Conservation (phyloP, 345 rosid species). For the Moringa oleifera region DNA sequence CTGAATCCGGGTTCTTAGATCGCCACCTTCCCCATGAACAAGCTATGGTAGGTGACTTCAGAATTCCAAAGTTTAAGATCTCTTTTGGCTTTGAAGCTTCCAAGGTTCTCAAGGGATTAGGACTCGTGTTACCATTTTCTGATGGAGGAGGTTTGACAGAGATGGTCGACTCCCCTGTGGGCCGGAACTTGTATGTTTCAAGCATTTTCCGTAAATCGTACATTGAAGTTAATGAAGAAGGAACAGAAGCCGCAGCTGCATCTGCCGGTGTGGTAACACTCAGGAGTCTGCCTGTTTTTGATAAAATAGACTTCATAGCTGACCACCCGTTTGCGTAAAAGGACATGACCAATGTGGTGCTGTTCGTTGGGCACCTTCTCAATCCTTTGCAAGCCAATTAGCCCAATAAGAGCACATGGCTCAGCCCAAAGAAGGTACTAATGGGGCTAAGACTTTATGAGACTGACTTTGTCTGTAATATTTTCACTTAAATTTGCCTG, state of each 20-base stretch:
- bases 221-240: conserved; percentile 72
- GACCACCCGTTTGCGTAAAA: conserved; percentile 70
- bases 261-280: conserved; percentile 33
- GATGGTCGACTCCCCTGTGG: conserved; percentile 50
- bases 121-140: conserved; percentile 48
- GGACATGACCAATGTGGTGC: conserved; percentile 46
- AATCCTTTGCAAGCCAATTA: conserved; percentile 38
- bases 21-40: conserved; percentile 34
- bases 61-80: conserved; percentile 56
- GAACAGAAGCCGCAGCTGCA: conserved; percentile 73
- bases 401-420: too few relatives aligned
- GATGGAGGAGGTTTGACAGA: conserved; percentile 47
- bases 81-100: conserved; percentile 58
- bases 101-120: conserved; percentile 40
- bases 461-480: too few relatives aligned
- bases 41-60: conserved; percentile 42
- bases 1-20: conserved; percentile 46
- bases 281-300: conserved; percentile 1
- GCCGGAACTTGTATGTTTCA: conserved; percentile 36
- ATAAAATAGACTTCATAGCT: conserved; percentile 49
- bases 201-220: conserved; percentile 53
- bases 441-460: too few relatives aligned
- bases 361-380: conserved; percentile 55
- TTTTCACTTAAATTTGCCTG: too few relatives aligned
- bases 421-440: too few relatives aligned